These are phyloP conservation scores for Carex kokanica DNA, from an alignment of 176 grass and related monocot genomes.

Conservation along the genomic window DNA sequence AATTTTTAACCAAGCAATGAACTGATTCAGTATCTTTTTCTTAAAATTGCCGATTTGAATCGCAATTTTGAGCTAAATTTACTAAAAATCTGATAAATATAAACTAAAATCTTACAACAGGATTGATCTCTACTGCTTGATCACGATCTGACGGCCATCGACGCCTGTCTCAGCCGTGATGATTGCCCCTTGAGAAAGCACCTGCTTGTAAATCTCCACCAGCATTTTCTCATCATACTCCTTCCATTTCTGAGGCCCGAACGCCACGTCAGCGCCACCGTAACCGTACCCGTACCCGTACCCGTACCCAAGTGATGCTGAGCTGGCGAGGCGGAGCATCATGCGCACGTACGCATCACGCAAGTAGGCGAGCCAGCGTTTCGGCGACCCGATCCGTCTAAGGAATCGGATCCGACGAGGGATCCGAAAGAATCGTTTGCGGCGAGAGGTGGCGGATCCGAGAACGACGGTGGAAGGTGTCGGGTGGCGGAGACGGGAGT, in stretches of 20 bases:
- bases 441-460: not conserved
- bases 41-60: not conserved
- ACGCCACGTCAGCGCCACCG: constrained; percentile 16
- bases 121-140: not conserved
- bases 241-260: constrained; percentile 29
- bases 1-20: not conserved
- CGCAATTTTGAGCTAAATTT: not conserved
- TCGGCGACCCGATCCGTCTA: constrained; percentile 42
- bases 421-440: constrained; percentile 33
- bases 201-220: constrained; percentile 54
- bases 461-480: constrained; percentile 32
- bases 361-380: constrained; percentile 33
- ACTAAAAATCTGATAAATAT: not conserved
- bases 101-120: not conserved
- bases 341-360: constrained; percentile 60
- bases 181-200: constrained; percentile 32
- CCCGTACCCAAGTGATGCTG: constrained; percentile 34
- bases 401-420: constrained; percentile 35
- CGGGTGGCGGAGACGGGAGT: constrained; percentile 37
- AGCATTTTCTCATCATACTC: constrained; percentile 64
- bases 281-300: constrained; percentile 22
- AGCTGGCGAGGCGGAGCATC: constrained; percentile 57
- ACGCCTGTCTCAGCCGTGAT: not conserved
- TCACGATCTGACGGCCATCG: constrained; percentile 2
- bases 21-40: not conserved